Base-by-base conservation (phyloP, 306 rosid species). In the Prunus armeniaca region DNA sequence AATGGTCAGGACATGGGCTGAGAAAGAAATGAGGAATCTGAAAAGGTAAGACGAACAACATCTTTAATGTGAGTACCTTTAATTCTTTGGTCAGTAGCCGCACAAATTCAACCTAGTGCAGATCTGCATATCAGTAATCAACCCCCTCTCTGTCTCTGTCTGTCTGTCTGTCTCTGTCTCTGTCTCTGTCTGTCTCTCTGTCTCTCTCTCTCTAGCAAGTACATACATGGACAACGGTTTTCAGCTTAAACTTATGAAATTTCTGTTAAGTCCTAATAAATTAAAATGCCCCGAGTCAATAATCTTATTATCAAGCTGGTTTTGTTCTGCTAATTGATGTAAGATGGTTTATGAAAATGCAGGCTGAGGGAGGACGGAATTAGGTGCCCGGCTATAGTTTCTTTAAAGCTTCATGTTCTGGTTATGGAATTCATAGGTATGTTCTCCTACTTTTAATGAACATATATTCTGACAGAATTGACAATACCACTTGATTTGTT, bases 1-100 rank as follows among this genome's bases (percentile, higher is more conserved):
- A 81, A 94, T 94, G 98, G 98, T 94, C 25, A 88, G 90, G 87
- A 92, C 96, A 71, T 94, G 98, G 98, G 98, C 97, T 0, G 98
- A 94, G 84, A 92, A 94, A 86, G 98, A 91, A 83, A 91, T 84
- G 96, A 91, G 97, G 83, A 92, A 94, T 81, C 88, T 94, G 70
- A 32, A 86, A 83, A 94, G 98, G 98, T 89, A 85, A 72, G 80
- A 17, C 12, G 1, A 58, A 50, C 43, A 22, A 18, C 52, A 38
- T 9, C 71, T 75, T 12, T 38, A 5, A 19, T 56, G 6, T 4
- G 30, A 41, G 30, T 47, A 10, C 46, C 32, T 9, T 30, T 34
- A 6, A 17, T 27, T 24, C 68, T 30, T 62, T 51, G 66, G 17
- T 64, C 43, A 18, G 12, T 15, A 18, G 56, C 18, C 28, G 17